A percentile compares a stretch with the other conserved stretches of the same genome.
Conservation (phyloP, 768 basidiomycete species). For the Boletales sp. region DNA sequence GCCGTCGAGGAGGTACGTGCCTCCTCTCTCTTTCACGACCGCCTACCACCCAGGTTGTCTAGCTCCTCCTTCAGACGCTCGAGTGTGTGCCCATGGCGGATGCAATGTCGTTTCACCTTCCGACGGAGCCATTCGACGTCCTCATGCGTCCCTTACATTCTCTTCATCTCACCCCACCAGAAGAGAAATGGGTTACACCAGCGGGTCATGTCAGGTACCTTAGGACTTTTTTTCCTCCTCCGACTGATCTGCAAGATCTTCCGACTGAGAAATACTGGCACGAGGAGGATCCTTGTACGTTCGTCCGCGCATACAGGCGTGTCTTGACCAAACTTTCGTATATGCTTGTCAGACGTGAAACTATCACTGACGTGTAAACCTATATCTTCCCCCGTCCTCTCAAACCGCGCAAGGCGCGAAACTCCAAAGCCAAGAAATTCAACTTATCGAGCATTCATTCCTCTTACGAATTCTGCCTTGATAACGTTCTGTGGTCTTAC, state of each 20-base stretch:
- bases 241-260: constrained; percentile 18
- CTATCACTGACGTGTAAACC: constrained; percentile 30
- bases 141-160: constrained; percentile 36
- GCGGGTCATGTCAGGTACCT: constrained; percentile 19
- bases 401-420: constrained; percentile 42
- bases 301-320: constrained; percentile 15
- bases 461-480: constrained; percentile 22
- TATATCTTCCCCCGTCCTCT: constrained; percentile 40
- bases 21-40: neutral
- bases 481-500: constrained; percentile 19
- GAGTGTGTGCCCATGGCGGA: constrained; percentile 46
- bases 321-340: neutral
- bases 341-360: constrained; percentile 21
- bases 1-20: constrained; percentile 43
- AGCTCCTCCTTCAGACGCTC: constrained; percentile 42
- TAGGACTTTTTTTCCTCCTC: constrained; percentile 14
- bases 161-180: constrained; percentile 34
- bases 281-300: constrained; percentile 35
- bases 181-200: constrained; percentile 40
- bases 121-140: constrained; percentile 52
- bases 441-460: constrained; percentile 24
- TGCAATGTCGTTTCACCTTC: constrained; percentile 47
- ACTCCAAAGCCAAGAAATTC: constrained; percentile 41
- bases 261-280: constrained; percentile 38
- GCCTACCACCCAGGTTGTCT: constrained; percentile 12